Conservation (phyloP, 768 basidiomycete species). For the Lyophyllum semitale region DNA sequence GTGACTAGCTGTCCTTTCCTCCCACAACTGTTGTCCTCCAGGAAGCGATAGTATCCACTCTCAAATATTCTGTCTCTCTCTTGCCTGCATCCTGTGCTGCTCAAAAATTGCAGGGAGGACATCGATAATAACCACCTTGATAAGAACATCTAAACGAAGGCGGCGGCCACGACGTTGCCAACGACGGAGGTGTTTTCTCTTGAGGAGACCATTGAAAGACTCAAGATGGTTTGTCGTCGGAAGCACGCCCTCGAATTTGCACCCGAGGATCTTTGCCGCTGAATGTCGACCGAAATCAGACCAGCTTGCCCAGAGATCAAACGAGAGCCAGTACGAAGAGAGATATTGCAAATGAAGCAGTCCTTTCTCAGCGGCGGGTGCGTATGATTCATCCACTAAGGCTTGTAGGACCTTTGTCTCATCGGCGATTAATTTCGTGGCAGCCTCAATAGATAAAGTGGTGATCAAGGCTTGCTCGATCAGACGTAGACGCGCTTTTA, state of each 20-base stretch:
- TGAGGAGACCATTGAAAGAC: conserved; percentile 37
- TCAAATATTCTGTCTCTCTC: too few species aligned
- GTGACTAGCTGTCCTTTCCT: too few species aligned
- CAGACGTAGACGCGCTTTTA: too few species aligned
- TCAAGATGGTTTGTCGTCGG: conserved; percentile 43
- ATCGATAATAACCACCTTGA: neutral
- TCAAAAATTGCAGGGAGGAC: neutral
- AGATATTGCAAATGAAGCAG: conserved; percentile 21
- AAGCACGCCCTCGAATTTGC: conserved; percentile 27
- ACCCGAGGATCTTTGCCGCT: conserved; percentile 23
- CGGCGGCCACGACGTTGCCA: conserved; percentile 27
- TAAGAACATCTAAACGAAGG: conserved; percentile 24
- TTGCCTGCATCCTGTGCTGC: neutral
- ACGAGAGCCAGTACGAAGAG: conserved; percentile 17
- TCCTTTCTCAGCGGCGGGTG: too few species aligned
- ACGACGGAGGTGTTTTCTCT: conserved; percentile 27
- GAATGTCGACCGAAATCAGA: conserved; percentile 22
- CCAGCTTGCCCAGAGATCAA: conserved; percentile 37
- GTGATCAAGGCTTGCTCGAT: too few species aligned
- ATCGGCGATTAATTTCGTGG: too few species aligned
- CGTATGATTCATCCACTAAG: too few species aligned
- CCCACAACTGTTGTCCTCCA: too few species aligned
- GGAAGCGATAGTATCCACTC: too few species aligned
- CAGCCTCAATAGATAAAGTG: too few species aligned
- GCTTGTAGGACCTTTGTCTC: too few species aligned